phyloP scores from a whole-genome alignment of 805 yeast species.

The Ogataea ganodermae region DNA sequence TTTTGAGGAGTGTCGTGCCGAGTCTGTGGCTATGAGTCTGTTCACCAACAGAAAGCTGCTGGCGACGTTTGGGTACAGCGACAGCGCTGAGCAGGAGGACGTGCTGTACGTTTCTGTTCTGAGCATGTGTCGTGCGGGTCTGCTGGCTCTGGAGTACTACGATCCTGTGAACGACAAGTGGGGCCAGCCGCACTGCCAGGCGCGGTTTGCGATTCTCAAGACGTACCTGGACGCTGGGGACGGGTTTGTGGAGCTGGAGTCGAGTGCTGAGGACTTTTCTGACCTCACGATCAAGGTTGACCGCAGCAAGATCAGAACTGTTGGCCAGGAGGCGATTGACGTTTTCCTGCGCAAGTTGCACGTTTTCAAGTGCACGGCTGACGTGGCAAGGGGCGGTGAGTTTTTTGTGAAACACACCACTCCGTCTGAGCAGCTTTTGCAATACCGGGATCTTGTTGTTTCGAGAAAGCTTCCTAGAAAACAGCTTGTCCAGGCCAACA shows the following conservation, averaged over 20 bases:
- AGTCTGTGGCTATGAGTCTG: slow-evolving; percentile 81
- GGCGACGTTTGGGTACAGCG: slow-evolving; percentile 68
- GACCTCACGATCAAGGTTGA: slow-evolving; percentile 67
- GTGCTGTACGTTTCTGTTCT: slow-evolving; percentile 68
- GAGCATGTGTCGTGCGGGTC: slow-evolving; percentile 87
- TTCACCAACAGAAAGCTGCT: slow-evolving; percentile 68
- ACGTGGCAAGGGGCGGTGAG: slow-evolving; percentile 60
- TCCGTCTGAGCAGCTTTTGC: slow-evolving; percentile 62
- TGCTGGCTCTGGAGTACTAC: slow-evolving; percentile 81
- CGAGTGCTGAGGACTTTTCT: slow-evolving; percentile 48
- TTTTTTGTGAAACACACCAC: slow-evolving; percentile 71
- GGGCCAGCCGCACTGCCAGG: slow-evolving; percentile 97
- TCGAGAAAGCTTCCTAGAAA: slow-evolving; percentile 78
- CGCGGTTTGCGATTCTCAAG: slow-evolving; percentile 82
- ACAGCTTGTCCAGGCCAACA: slow-evolving; percentile 83
- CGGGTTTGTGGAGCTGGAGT: slow-evolving; percentile 56
- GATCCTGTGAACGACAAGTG: slow-evolving; percentile 79
- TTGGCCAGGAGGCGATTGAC: slow-evolving; percentile 73
- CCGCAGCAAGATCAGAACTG: slow-evolving; percentile 59
- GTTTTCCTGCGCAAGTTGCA: slow-evolving; percentile 73
- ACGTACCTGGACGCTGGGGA: slow-evolving; percentile 65
- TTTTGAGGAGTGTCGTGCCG: slow-evolving; percentile 93
- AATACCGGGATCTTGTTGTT: slow-evolving; percentile 67
- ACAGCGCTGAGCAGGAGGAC: slow-evolving; percentile 59
- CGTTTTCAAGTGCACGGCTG: slow-evolving; percentile 76